Evolutionary conservation across 2,329 filamentous ascomycete genomes (phyloP).

Genomic region (Sordariomycetes sp.): DNA sequence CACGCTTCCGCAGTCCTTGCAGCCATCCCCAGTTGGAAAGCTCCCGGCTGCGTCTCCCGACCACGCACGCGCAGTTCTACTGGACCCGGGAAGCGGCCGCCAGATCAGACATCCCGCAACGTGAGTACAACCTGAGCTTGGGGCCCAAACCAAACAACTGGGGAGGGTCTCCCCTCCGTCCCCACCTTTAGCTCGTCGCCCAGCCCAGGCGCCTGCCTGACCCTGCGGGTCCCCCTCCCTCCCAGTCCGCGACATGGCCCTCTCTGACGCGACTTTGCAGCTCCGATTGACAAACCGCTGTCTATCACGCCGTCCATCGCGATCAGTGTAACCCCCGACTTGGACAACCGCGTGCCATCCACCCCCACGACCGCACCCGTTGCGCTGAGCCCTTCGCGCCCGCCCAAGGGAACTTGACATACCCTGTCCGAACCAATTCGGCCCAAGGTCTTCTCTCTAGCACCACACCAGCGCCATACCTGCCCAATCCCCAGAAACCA

Average conservation of each 20-base stretch:
- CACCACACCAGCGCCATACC: neutral
- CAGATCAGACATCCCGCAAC: conserved; percentile 1
- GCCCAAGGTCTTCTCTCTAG: neutral
- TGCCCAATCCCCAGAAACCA: neutral
- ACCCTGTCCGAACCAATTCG: neutral
- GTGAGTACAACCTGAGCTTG: conserved; percentile 1
- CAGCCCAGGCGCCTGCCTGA: conserved; percentile 5
- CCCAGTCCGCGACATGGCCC: conserved; percentile 8
- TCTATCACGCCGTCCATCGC: neutral
- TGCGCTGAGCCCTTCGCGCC: neutral
- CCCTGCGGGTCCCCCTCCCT: conserved; percentile 3
- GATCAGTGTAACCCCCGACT: neutral
- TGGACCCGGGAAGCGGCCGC: conserved; percentile 3
- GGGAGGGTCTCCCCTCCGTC: conserved; percentile 4
- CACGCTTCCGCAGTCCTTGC: conserved; percentile 15
- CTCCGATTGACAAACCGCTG: conserved; percentile 6
- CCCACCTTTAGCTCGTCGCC: conserved; percentile 1
- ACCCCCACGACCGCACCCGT: neutral
- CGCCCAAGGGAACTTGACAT: neutral
- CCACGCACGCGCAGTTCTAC: conserved; percentile 10
- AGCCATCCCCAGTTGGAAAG: neutral
- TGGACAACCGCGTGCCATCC: neutral
- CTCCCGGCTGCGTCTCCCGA: conserved; percentile 9
- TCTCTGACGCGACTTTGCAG: conserved; percentile 28
- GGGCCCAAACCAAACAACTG: neutral